Conservation (phyloP, 1,284 basidiomycete genomes). For the Microbotryum lychnidis-dioicae region DNA sequence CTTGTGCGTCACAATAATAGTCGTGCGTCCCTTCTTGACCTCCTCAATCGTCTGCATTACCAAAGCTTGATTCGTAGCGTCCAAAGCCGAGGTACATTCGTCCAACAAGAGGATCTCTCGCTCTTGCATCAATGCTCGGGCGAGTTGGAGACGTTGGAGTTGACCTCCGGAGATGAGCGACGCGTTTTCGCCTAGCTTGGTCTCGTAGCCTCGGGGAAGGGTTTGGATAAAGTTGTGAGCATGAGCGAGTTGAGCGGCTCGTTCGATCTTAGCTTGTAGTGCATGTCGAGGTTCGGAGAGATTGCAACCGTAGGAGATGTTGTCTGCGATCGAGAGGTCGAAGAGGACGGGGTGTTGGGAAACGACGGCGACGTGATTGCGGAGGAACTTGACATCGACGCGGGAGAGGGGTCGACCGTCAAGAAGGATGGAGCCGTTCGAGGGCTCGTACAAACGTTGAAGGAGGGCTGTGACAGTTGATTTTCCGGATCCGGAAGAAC, state of each 20-base stretch:
- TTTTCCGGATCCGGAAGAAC: conserved; percentile 79
- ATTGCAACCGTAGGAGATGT: conserved; percentile 66
- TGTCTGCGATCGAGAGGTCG: conserved; percentile 72
- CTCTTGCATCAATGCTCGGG: conserved; percentile 70
- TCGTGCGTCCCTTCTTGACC: conserved; percentile 63
- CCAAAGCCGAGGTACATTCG: conserved; percentile 87
- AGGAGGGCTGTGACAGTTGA: conserved; percentile 74
- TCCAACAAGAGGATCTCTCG: conserved; percentile 77
- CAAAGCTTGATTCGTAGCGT: conserved; percentile 66
- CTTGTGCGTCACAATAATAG: conserved; percentile 89
- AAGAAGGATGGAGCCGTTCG: conserved; percentile 54
- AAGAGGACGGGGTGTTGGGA: conserved; percentile 78
- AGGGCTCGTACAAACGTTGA: conserved; percentile 77
- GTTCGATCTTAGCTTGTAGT: conserved; percentile 48
- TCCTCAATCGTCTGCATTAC: conserved; percentile 67
- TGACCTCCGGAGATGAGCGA: conserved; percentile 85
- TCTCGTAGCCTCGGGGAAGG: conserved; percentile 77
- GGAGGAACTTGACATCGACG: conserved; percentile 62
- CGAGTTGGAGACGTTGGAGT: conserved; percentile 84
- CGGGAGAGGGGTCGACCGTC: conserved; percentile 49
- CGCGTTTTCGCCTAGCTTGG: conserved; percentile 78
- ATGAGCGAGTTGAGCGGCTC: conserved; percentile 65
- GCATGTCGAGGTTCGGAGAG: not conserved
- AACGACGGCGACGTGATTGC: conserved; percentile 76
- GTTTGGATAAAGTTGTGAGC: conserved; percentile 77